Conservation (phyloP, 2,329 filamentous ascomycete genomes). For the Fusarium oxysporum region DNA sequence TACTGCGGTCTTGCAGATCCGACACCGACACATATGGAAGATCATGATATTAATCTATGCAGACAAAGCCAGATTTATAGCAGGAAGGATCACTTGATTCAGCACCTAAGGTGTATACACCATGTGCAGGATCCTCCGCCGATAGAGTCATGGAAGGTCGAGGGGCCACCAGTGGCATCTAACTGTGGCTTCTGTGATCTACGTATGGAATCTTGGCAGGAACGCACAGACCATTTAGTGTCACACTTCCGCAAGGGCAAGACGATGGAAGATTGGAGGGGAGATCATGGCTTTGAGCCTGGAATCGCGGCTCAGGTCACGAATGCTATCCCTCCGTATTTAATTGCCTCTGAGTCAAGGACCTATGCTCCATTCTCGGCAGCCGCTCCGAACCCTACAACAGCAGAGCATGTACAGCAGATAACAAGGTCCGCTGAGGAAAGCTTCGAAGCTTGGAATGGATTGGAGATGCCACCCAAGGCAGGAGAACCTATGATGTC, state of each 20-base stretch:
- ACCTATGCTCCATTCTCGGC: constrained; percentile 41
- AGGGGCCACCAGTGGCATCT: constrained; percentile 31
- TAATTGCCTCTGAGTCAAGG: neutral
- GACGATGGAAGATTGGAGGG: constrained; percentile 44
- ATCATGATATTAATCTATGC: neutral
- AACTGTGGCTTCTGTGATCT: constrained; percentile 46
- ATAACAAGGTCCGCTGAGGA: constrained; percentile 1
- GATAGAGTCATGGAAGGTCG: constrained; percentile 49
- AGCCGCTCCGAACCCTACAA: constrained; percentile 18
- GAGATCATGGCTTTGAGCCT: constrained; percentile 40
- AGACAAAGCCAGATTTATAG: neutral
- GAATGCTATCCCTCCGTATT: neutral
- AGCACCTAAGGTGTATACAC: constrained; percentile 45
- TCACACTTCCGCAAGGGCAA: constrained; percentile 39
- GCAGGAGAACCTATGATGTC: neutral
- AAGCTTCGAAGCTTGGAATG: neutral
- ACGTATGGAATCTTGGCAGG: constrained; percentile 38
- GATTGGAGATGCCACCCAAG: neutral
- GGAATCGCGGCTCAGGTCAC: constrained; percentile 31
- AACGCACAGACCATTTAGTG: constrained; percentile 42
- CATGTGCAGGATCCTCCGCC: constrained; percentile 53
- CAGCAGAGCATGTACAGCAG: constrained; percentile 30
- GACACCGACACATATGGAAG: neutral
- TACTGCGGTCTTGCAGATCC: neutral
- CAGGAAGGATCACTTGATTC: constrained; percentile 43